Percentiles rank a stretch among this genome's conserved stretches.
phyloP scores from a whole-genome alignment of 352 stramenopile species.

The Globisporangium abappressorium region DNA sequence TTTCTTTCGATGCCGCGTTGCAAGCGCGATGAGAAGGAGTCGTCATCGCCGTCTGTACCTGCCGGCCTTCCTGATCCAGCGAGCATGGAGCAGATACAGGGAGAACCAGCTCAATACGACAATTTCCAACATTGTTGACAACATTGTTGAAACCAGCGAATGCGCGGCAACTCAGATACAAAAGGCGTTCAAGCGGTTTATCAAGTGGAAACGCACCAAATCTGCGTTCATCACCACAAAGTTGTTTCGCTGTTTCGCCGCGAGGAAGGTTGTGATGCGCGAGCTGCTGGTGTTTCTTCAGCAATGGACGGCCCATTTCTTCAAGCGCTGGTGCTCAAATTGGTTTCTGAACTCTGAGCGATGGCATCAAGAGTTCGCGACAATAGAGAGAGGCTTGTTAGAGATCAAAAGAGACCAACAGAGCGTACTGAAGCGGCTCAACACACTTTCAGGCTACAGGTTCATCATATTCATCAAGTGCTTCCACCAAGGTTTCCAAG shows the following conservation, averaged over 20 bases:
- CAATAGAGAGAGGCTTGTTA: background rate
- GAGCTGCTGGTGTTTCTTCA: slow-evolving; percentile 15
- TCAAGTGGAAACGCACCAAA: slow-evolving; percentile 2
- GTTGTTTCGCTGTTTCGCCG: slow-evolving; percentile 23
- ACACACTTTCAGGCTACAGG: background rate
- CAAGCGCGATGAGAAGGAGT: background rate
- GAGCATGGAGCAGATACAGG: slow-evolving; percentile 23
- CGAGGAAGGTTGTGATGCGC: slow-evolving; percentile 16
- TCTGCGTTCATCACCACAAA: slow-evolving; percentile 12
- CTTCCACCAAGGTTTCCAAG: slow-evolving; percentile 7
- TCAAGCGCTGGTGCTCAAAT: slow-evolving; percentile 1
- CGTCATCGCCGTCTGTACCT: slow-evolving; percentile 20
- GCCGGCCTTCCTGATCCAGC: slow-evolving; percentile 23
- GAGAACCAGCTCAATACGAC: slow-evolving; percentile 1
- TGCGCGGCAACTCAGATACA: slow-evolving; percentile 11
- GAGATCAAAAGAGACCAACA: slow-evolving; percentile 5
- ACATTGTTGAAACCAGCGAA: slow-evolving; percentile 13
- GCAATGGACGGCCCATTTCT: slow-evolving; percentile 10
- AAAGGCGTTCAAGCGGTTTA: slow-evolving; percentile 2
- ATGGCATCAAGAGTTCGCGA: slow-evolving; percentile 2
- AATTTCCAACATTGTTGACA: slow-evolving; percentile 10
- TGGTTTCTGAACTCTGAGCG: background rate
- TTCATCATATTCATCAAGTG: background rate
- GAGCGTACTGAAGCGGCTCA: slow-evolving; percentile 5
- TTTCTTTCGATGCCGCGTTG: slow-evolving; percentile 13